Conservation (phyloP, 1,284 basidiomycete genomes). For the Heimioporus retisporus region DNA sequence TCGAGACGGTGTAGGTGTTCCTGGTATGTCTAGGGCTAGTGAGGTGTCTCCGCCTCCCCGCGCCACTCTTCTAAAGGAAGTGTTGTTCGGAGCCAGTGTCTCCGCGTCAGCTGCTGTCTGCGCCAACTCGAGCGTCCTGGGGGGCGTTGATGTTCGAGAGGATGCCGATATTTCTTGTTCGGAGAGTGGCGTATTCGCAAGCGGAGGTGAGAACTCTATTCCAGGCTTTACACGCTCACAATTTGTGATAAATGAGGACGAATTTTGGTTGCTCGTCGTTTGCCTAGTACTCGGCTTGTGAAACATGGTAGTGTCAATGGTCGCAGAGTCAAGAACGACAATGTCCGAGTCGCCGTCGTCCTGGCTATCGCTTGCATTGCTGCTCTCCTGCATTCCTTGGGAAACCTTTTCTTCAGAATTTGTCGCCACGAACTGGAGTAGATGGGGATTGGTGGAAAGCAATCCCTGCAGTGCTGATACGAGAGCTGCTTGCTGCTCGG, state of each 20-base stretch:
- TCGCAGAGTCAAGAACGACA: conserved; percentile 40
- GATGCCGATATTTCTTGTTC: conserved; percentile 17
- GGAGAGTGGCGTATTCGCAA: conserved; percentile 25
- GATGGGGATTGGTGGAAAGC: conserved; percentile 31
- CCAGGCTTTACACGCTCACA: conserved; percentile 16
- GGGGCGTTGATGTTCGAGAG: conserved; percentile 23
- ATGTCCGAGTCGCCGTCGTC: conserved; percentile 40
- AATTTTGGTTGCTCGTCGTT: neutral
- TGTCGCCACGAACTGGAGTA: conserved; percentile 22
- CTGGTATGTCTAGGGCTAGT: conserved; percentile 11
- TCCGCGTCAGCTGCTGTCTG: conserved; percentile 1
- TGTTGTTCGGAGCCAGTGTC: conserved; percentile 13
- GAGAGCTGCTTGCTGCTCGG: conserved; percentile 30
- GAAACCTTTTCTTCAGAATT: neutral
- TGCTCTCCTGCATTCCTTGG: neutral
- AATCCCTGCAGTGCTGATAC: conserved; percentile 33
- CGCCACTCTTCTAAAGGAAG: neutral
- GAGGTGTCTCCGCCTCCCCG: neutral
- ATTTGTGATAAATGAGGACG: neutral
- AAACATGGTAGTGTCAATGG: conserved; percentile 36
- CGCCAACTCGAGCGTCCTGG: neutral
- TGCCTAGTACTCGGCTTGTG: conserved; percentile 25
- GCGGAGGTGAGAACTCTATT: conserved; percentile 26
- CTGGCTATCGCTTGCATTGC: conserved; percentile 4
- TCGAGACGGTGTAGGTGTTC: conserved; percentile 27